Percentiles rank a stretch among this genome's conserved stretches.
Evolutionary conservation across 208 protist genomes (phyloP).

Genomic region (Leishmania amazonensis): DNA sequence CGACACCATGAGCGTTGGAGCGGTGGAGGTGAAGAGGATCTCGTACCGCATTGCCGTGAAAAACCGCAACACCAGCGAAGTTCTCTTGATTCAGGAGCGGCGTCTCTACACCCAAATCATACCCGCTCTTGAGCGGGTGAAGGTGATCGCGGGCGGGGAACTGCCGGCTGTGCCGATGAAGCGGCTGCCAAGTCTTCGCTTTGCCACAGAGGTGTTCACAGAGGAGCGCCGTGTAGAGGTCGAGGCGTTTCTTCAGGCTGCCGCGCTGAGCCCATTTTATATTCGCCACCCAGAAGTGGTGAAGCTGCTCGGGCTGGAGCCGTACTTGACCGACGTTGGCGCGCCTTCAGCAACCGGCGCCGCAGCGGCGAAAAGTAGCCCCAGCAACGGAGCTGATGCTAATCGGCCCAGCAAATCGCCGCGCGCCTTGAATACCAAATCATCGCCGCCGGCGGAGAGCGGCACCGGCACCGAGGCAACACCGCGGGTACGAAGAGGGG

Average conservation of each 20-base stretch:
- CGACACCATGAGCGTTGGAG: not conserved
- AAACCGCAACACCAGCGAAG: constrained; percentile 10
- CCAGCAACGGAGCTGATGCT: not conserved
- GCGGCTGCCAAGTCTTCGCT: constrained; percentile 47
- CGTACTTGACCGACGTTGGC: not conserved
- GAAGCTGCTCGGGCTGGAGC: constrained; percentile 36
- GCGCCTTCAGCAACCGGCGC: not conserved
- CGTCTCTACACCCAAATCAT: constrained; percentile 45
- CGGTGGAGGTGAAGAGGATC: constrained; percentile 40
- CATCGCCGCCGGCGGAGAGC: not conserved
- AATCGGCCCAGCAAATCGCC: not conserved
- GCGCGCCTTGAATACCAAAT: too few relatives aligned
- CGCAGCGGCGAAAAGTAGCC: not conserved
- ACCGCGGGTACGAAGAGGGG: not conserved
- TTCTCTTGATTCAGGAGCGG: constrained; percentile 22
- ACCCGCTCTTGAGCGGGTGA: constrained; percentile 37
- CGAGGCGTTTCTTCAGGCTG: constrained; percentile 38
- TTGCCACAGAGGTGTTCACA: constrained; percentile 56
- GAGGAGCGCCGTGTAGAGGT: constrained; percentile 54
- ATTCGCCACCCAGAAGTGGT: constrained; percentile 56
- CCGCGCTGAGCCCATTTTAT: constrained; percentile 40
- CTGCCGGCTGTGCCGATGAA: constrained; percentile 36
- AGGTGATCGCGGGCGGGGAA: constrained; percentile 21
- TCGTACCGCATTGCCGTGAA: constrained; percentile 20
- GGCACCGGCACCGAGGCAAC: not conserved